Evolutionary conservation across 2,329 filamentous ascomycete species (phyloP), one percentile per base, ranked within the genome.

Genomic region (Penicillium sclerotigenum): DNA sequence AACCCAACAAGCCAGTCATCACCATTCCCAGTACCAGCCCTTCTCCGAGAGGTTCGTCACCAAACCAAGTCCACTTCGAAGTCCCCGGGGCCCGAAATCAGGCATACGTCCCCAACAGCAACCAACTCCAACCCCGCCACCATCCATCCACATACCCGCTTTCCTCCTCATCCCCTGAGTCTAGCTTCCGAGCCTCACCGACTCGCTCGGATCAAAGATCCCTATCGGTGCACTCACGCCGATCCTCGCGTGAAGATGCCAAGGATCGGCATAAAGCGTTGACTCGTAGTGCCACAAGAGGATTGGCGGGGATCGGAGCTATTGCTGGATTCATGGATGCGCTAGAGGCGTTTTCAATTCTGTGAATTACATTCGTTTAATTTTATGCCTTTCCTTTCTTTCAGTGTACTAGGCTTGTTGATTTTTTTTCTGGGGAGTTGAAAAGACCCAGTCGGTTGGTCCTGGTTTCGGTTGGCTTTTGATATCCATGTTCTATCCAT

Each of bases 261-360:
- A 62, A 64, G 54, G 60, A 63, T 18, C 54, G 66, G 6, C 68
- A 69, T 36, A 68, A 67, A 26, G 63, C 67, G 47, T 51, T 73
- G 14, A 66, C 65, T 41, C 65, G 73, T 33, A 69, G 64, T 38
- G 72, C 73, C 36, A 72, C 72, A 8, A 69, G 69, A 34, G 72
- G 72, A 3, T 49, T 75, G 26, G 63, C 68, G 7, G 73, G 72
- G 3, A 68, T 70, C 22, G 70, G 71, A 16, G 73, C 73, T 14
- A 71, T 74, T 53, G 71, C 71, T 6, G 72, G 72, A 11, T 73
- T 75, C 52, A 63, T 76, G 60, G 70, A 74, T 63, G 73, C 73
- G n/a, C 54, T 76, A 41, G 73, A 75, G 50, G 69, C 68, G 3
- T 68, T 75, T 36, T 60, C 59, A 8, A 53, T 65, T 37, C 36